phyloP scores from a whole-genome alignment of 805 yeast genomes.

The Isabelozyma pseudorhagii region DNA sequence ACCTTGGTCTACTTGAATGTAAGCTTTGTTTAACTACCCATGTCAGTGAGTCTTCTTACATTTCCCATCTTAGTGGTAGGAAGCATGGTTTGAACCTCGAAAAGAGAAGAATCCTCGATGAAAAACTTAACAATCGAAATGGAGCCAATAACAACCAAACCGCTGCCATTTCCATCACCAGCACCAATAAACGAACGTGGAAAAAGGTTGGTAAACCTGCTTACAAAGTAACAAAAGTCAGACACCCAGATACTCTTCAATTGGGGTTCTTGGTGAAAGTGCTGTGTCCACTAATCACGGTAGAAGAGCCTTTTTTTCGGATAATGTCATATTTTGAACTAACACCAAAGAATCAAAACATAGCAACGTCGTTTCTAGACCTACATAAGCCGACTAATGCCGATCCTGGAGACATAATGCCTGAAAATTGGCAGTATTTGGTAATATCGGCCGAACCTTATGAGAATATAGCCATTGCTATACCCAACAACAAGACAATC shows the following conservation, averaged over 20 bases:
- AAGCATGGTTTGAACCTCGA: constrained; percentile 76
- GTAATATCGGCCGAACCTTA: constrained; percentile 89
- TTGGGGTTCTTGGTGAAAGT: constrained; percentile 67
- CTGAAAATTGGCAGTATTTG: constrained; percentile 59
- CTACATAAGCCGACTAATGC: constrained; percentile 13
- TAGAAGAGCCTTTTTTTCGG: constrained; percentile 60
- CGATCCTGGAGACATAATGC: constrained; percentile 14
- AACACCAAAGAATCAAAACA: constrained; percentile 36
- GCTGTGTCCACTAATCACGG: constrained; percentile 50
- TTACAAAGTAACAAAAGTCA: constrained; percentile 62
- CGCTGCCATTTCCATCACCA: constrained; percentile 27
- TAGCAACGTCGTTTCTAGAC: constrained; percentile 21
- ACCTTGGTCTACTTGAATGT: constrained; percentile 83
- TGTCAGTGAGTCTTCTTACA: constrained; percentile 72
- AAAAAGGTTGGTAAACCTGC: constrained; percentile 71
- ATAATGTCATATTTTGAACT: constrained; percentile 77
- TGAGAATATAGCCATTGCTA: constrained; percentile 71
- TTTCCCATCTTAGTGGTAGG: constrained; percentile 80
- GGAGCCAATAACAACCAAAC: constrained; percentile 2
- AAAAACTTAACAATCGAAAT: constrained; percentile 19
- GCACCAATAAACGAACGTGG: constrained; percentile 45
- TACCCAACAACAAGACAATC: constrained; percentile 61
- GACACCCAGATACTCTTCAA: constrained; percentile 56
- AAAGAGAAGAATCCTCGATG: constrained; percentile 45
- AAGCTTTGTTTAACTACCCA: constrained; percentile 81